These are phyloP conservation scores for Hypoxylon sp. DNA, from an alignment of 2,329 filamentous ascomycete species.

Conservation along the genomic window DNA sequence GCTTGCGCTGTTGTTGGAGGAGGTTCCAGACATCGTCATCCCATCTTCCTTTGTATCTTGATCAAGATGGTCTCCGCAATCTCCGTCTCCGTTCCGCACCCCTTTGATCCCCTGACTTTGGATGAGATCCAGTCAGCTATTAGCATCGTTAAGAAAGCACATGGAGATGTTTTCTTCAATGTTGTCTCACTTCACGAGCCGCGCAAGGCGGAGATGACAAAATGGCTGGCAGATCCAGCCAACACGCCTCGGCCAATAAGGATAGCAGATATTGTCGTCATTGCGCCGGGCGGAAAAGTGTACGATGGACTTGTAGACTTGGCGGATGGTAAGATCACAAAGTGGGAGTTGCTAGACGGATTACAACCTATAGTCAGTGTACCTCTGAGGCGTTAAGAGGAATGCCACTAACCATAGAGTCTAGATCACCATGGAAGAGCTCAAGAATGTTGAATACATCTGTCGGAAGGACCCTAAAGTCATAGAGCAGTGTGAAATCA, in stretches of 20 bases:
- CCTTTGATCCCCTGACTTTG: conserved; percentile 81
- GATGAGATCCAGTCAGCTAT: conserved; percentile 82
- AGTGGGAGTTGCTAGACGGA: conserved; percentile 82
- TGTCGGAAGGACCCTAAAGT: conserved; percentile 85
- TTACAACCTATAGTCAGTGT: conserved; percentile 81
- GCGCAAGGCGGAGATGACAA: conserved; percentile 85
- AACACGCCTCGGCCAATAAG: conserved; percentile 74
- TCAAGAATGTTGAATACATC: conserved; percentile 83
- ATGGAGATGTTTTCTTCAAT: conserved; percentile 85
- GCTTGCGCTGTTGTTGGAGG: not conserved
- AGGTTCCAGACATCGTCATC: not conserved
- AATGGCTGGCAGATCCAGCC: conserved; percentile 79
- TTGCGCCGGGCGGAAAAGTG: conserved; percentile 82
- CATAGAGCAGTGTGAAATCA: conserved; percentile 88
- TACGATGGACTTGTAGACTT: conserved; percentile 88
- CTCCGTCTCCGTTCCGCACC: conserved; percentile 64
- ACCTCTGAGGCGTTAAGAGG: not conserved
- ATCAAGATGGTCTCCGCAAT: conserved; percentile 47
- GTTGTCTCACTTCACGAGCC: conserved; percentile 88
- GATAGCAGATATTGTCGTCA: conserved; percentile 86
- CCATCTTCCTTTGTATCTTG: conserved; percentile 8
- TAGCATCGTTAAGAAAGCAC: conserved; percentile 75
- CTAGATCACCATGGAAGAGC: conserved; percentile 91
- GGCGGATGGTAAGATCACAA: conserved; percentile 73
- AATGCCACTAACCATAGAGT: conserved; percentile 30